Evolutionary conservation across 1,284 basidiomycete species (phyloP), one percentile per base, ranked within the genome.

Genomic region (Cryptococcus sp.): DNA sequence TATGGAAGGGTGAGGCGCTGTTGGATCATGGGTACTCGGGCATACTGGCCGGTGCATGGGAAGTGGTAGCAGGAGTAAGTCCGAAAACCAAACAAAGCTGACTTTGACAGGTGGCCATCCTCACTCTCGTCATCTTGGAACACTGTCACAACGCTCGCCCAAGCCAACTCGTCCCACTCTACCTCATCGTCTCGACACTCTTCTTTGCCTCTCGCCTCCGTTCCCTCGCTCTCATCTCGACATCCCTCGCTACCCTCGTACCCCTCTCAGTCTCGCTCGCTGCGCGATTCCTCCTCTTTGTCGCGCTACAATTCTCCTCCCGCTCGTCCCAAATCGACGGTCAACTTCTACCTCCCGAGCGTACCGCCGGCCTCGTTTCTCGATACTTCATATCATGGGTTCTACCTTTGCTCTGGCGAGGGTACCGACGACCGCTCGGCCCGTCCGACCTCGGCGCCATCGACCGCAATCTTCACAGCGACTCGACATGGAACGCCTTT

Each of bases 341-440:
- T 10, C 16, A 16, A 9, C 25, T 42, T 19, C 25, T 53, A 2
- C 51, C 56, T 7, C 51, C 51, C 5, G 28, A 46, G 4, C 43
- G 28, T 9, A 56, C 51, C 1, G 47, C 53, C 28, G 56, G 56
- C 10, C 43, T 58, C 7, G 47, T 56, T 24, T 37, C 45, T 2
- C 51, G 51, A 21, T 55, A 55, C 46, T 36, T 55, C 18, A 26
- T 56, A 16, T 18, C 44, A 7, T 58, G 56, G 56, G 43, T 47
- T 6, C n/a, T 53, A 6, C 56, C 56, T 9, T 40, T 58, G 16
- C 26, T 55, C 4, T 52, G 43, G 40, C 45, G 53, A 22, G 56
- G 56, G 11, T 58, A 51, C 24, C 23, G 45, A 3, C 34, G 44
- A 19, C 56, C 56, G 3, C 49, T 58, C 12, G 45, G 32, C 6